These are phyloP conservation scores for Ogataea pini DNA, from an alignment of 805 yeast species.

Conservation along the genomic window DNA sequence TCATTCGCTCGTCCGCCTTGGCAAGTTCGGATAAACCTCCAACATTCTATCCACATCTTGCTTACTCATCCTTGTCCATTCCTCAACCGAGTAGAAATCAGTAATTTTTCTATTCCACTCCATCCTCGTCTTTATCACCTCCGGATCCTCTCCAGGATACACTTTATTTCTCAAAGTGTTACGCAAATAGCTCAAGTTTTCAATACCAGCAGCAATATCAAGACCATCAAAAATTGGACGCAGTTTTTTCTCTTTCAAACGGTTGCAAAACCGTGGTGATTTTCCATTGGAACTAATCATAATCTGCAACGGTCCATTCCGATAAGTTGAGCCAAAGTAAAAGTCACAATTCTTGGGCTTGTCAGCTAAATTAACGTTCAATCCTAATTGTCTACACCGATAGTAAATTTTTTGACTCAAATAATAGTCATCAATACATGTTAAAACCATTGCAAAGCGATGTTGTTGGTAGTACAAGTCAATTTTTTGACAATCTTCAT, in stretches of 20 bases:
- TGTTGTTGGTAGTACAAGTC: slow-evolving; percentile 38
- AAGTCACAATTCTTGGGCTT: slow-evolving; percentile 83
- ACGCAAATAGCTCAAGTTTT: slow-evolving; percentile 59
- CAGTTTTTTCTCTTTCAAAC: slow-evolving; percentile 58
- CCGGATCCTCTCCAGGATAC: slow-evolving; percentile 46
- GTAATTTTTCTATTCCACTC: slow-evolving; percentile 67
- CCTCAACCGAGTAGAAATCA: slow-evolving; percentile 55
- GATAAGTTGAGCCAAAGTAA: slow-evolving; percentile 77
- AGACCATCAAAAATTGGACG: slow-evolving; percentile 41
- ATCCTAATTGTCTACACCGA: slow-evolving; percentile 42
- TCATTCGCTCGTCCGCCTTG: too few species aligned
- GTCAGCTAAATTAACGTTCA: slow-evolving; percentile 80
- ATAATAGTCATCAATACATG: slow-evolving; percentile 73
- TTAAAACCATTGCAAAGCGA: slow-evolving; percentile 64
- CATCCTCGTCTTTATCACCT: slow-evolving; percentile 64
- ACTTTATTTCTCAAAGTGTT: slow-evolving; percentile 44
- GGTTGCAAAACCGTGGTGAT: slow-evolving; percentile 72
- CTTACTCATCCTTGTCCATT: slow-evolving; percentile 54
- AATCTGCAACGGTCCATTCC: slow-evolving; percentile 71
- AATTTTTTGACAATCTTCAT: slow-evolving; percentile 35
- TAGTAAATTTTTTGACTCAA: slow-evolving; percentile 59
- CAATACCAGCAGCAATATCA: slow-evolving; percentile 55
- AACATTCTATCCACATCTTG: slow-evolving; percentile 44
- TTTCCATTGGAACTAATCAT: slow-evolving; percentile 85
- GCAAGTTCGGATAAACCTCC: slow-evolving; percentile 50